Percentiles rank a stretch among this genome's conserved stretches.
These are phyloP conservation scores for Paramecium sonneborni DNA, from an alignment of 73 alveolate species.

Conservation along the genomic window DNA sequence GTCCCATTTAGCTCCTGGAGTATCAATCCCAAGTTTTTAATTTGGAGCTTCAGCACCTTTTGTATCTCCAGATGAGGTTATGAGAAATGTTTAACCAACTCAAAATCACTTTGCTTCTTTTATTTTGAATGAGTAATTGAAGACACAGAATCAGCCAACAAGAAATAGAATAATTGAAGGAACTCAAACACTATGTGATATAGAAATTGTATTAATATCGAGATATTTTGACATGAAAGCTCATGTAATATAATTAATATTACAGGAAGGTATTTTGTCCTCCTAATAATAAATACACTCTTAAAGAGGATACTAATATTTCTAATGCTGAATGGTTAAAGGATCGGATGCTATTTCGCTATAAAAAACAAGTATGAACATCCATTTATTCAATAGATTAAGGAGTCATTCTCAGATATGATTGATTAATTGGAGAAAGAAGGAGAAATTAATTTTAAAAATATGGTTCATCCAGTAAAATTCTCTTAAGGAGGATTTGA, in stretches of 20 bases:
- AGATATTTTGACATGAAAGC: constrained; percentile 50
- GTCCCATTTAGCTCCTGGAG: background rate
- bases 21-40: constrained; percentile 33
- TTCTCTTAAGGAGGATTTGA: background rate
- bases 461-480: background rate
- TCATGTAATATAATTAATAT: background rate
- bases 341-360: constrained; percentile 23
- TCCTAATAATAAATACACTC: constrained; percentile 39
- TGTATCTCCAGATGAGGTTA: background rate
- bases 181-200: constrained; percentile 27
- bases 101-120: constrained; percentile 27
- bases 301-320: background rate
- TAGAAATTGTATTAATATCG: constrained; percentile 32
- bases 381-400: background rate
- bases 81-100: constrained; percentile 6
- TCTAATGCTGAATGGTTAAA: constrained; percentile 31
- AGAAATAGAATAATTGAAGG: constrained; percentile 58
- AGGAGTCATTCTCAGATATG: constrained; percentile 39
- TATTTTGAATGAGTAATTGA: constrained; percentile 19
- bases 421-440: constrained; percentile 13
- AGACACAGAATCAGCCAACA: background rate
- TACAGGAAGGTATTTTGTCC: constrained; percentile 41
- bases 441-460: background rate
- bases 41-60: constrained; percentile 23
- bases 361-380: constrained; percentile 5